Conservation (phyloP, 2,329 filamentous ascomycete genomes). For the Colletotrichum brevisporum region DNA sequence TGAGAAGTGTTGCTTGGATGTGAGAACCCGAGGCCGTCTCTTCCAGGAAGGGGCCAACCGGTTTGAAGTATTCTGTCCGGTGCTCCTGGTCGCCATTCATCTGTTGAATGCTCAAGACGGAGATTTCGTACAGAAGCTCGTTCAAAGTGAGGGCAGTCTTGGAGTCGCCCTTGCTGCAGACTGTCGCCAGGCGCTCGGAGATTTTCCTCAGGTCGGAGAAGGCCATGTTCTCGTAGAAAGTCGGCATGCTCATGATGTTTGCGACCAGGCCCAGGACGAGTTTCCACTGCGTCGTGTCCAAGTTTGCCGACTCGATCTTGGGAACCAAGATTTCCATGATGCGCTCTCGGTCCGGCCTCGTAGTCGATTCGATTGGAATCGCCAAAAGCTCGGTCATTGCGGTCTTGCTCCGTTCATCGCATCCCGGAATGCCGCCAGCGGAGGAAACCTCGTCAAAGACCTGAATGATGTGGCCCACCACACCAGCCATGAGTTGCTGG, state of each 20-base stretch:
- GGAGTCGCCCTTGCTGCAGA: slow-evolving; percentile 19
- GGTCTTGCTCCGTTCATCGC: slow-evolving; percentile 17
- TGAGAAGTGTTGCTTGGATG: slow-evolving; percentile 54
- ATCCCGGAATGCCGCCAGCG: slow-evolving; percentile 13
- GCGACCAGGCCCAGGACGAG: slow-evolving; percentile 60
- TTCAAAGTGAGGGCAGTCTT: slow-evolving; percentile 17
- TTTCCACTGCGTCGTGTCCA: slow-evolving; percentile 51
- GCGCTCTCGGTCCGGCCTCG: slow-evolving; percentile 59
- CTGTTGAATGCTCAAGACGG: slow-evolving; percentile 54
- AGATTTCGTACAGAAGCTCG: slow-evolving; percentile 29
- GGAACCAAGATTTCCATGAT: slow-evolving; percentile 54
- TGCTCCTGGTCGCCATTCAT: slow-evolving; percentile 61
- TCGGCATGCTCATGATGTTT: slow-evolving; percentile 66
- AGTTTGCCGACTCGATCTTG: slow-evolving; percentile 44
- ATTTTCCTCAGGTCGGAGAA: slow-evolving; percentile 55
- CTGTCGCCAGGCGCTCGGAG: slow-evolving; percentile 49
- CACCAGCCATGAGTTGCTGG: slow-evolving; percentile 48
- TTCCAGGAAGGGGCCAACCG: slow-evolving; percentile 45
- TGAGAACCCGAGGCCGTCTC: slow-evolving; percentile 28
- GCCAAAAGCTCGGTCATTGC: slow-evolving; percentile 46
- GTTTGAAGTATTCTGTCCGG: slow-evolving; percentile 57
- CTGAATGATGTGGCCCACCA: slow-evolving; percentile 51
- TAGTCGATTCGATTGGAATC: slow-evolving; percentile 56
- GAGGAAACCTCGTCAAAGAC: slow-evolving; percentile 44
- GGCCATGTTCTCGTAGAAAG: slow-evolving; percentile 63